Evolutionary conservation across 768 basidiomycete genomes (phyloP), one percentile per base, ranked within the genome.

Genomic region (Boletus subparvulus): DNA sequence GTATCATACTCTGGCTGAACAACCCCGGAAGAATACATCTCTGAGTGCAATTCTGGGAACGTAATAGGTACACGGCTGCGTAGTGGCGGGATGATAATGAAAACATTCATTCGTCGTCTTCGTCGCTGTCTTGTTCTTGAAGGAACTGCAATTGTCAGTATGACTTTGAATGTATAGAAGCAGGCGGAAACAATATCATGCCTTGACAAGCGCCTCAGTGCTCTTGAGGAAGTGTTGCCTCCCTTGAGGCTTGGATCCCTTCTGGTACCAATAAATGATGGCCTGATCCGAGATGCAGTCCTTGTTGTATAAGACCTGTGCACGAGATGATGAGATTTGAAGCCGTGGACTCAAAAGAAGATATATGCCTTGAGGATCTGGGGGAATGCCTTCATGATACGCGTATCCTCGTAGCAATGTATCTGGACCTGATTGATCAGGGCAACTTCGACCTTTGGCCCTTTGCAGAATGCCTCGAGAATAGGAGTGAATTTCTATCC

Each of bases 201-300:
- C 94, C 83, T 97, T 96, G 69, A 98, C 94, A 39, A 98, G 80
- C 17, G 90, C 69, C 68, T 91, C 90, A 0, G 92, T 88, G 55
- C 80, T 84, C 76, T 92, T 95, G 64, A 98, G 76, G 80, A 99
- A 98, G 72, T 94, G 90, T 73, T 97, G 94, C 68, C 89, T 87
- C 47, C 95, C 96, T 73, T 98, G 92, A 0, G 93, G 84, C 75
- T 94, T 97, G 47, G 94, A 90, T 50, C 97, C 96, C 76, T 99
- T 99, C 76, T 92, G 88, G 74, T 93, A 80, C 96, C 96, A 99
- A 74, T 97, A 98, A 57, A 98, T 89, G 67, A 99, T 95, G 58
- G 95, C 94, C 69, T 95, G 89, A 68, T 95, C 94, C 53, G 94
- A 91, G 64, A 98, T 82, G 74, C 94, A 94, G 66, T 99, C 96